Percentiles rank a stretch among this genome's conserved stretches.
Conservation (phyloP, 495 filamentous ascomycete genomes). For the Usnea hakonensis region DNA sequence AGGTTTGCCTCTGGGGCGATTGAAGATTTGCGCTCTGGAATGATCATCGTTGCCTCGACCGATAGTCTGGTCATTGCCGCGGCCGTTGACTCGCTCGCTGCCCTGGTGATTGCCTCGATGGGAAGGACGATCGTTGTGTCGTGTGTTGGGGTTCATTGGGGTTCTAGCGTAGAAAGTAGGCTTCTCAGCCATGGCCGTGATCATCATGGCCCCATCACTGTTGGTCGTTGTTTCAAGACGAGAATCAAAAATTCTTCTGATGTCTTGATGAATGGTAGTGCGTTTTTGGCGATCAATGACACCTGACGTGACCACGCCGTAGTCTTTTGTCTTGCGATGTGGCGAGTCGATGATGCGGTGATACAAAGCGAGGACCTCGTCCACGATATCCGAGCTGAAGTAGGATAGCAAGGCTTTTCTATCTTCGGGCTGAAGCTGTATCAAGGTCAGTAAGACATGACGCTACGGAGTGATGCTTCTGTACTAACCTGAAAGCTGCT, state of each 20-base stretch:
- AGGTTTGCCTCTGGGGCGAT: constrained; percentile 23
- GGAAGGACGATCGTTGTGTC: constrained; percentile 1
- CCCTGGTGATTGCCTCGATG: not conserved
- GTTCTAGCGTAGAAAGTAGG: constrained; percentile 28
- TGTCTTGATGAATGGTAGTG: constrained; percentile 53
- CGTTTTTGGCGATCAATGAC: constrained; percentile 54
- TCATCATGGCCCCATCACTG: constrained; percentile 48
- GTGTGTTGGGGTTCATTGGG: not conserved
- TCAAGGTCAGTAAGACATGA: constrained; percentile 3
- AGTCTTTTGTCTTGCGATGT: constrained; percentile 35
- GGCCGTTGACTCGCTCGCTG: constrained; percentile 23
- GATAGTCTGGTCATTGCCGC: constrained; percentile 21
- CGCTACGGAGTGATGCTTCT: not conserved
- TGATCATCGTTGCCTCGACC: not conserved
- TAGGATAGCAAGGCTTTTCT: constrained; percentile 35
- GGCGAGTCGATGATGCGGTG: constrained; percentile 38
- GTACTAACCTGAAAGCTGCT: constrained; percentile 11
- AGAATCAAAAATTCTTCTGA: constrained; percentile 63
- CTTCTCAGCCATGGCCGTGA: constrained; percentile 44
- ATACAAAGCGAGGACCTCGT: constrained; percentile 38
- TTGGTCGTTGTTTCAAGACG: constrained; percentile 58
- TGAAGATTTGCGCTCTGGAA: not conserved
- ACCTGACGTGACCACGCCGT: constrained; percentile 35
- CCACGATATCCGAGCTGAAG: constrained; percentile 37
- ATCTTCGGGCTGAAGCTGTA: constrained; percentile 43